Base-by-base conservation (phyloP, 2,329 filamentous ascomycete species). In the Trichoderma citrinoviride region DNA sequence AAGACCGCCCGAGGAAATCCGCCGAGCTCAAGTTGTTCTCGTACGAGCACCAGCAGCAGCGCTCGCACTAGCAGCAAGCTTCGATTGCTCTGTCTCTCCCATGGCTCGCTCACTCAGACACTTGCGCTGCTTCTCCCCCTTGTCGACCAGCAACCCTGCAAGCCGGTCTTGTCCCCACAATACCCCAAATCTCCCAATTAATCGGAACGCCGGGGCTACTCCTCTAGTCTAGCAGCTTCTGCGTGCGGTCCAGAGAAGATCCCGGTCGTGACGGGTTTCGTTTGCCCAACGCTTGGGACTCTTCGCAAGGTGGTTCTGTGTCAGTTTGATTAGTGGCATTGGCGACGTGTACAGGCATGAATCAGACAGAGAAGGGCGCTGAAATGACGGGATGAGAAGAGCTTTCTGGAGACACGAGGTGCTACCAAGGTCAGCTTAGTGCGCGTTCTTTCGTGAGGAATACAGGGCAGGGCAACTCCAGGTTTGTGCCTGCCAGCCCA, bases 171-270 rank as follows among this genome's bases (percentile, higher is more conserved):
- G 49, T 53, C 58, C 40, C 58, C 58, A 44, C 58, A 62, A 62
- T 61, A 54, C 58, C 58, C 58, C 58, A 62, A 62, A 53, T 61
- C 40, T 61, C 58, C 58, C 58, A 62, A 62, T 62, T 54, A 27
- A 62, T 54, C 58, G 58, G 58, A 49, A 54, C 58, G 47, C 44
- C 58, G 58, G 58, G 40, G 37, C 47, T 53, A 23, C 52, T 37
- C 3, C 33, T 37, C 33, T 37, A 21, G 17, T 37, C 33, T 37
- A 21, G 17, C 41, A 60, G 56, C 43, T 47, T 47, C 33, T 58
- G 55, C 44, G 43, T 58, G 55, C 21, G 12, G 54, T 10, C 44
- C 17, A 19, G 29, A 37, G 10, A 25, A 17, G 40, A 56, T 44
- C 40, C 52, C 52, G 44, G 43, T 21, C 43, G 23, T 41, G 56